phyloP scores from a whole-genome alignment of 1,284 basidiomycete genomes.

The Puccinia hordei region DNA sequence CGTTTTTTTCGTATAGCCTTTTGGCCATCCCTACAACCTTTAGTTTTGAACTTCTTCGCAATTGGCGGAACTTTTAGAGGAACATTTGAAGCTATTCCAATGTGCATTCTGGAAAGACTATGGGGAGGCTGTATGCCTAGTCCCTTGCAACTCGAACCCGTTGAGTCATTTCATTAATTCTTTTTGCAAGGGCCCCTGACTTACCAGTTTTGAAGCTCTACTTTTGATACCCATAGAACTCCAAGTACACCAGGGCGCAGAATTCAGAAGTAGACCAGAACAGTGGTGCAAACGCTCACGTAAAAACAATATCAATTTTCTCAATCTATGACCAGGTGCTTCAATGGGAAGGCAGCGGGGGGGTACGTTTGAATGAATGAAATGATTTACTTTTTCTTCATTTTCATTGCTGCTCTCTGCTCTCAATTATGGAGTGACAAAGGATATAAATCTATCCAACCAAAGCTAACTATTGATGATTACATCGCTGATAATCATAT shows the following conservation, averaged over 20 bases:
- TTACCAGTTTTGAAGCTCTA: not conserved
- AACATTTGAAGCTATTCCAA: constrained; percentile 14
- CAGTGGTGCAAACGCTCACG: constrained; percentile 28
- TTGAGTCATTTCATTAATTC: constrained; percentile 1
- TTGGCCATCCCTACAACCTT: constrained; percentile 55
- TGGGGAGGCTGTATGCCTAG: constrained; percentile 29
- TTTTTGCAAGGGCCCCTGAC: not conserved
- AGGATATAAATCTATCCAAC: not conserved
- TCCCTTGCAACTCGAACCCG: constrained; percentile 22
- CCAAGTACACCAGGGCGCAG: constrained; percentile 35
- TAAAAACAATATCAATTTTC: constrained; percentile 44
- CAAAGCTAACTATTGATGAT: not conserved
- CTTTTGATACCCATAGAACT: constrained; percentile 8
- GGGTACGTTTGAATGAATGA: not conserved
- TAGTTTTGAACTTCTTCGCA: constrained; percentile 56
- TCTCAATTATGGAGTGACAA: not conserved
- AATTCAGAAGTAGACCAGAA: constrained; percentile 16
- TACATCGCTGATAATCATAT: not conserved
- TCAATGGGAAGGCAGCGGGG: constrained; percentile 18
- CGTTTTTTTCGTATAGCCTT: constrained; percentile 51
- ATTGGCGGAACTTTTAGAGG: constrained; percentile 59
- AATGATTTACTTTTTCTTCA: not conserved
- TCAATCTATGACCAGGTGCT: constrained; percentile 35
- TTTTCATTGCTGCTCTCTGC: not conserved
- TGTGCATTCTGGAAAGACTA: not conserved